These are phyloP conservation scores for Auricularia sp. DNA, from an alignment of 768 basidiomycete species.

Conservation along the genomic window DNA sequence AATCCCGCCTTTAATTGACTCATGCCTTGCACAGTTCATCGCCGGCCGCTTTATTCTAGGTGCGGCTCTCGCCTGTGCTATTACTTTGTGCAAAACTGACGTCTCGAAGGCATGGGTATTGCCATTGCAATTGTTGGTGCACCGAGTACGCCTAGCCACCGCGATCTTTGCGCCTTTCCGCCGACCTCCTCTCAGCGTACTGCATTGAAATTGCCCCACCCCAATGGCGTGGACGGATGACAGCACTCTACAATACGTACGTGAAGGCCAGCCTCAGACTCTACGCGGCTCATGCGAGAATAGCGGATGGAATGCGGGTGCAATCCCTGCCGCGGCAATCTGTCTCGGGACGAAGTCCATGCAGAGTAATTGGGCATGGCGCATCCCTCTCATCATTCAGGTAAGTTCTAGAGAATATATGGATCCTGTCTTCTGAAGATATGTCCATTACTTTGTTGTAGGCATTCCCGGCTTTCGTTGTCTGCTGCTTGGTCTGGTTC, in stretches of 20 bases:
- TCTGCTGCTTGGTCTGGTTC: conserved; percentile 15
- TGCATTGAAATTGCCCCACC: conserved; percentile 25
- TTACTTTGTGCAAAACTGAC: conserved; percentile 12
- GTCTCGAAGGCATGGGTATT: conserved; percentile 3
- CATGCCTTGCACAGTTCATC: conserved; percentile 16
- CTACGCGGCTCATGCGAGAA: background rate
- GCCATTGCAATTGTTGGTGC: conserved; percentile 11
- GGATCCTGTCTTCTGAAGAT: background rate
- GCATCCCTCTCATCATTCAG: conserved; percentile 19
- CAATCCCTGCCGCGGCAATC: conserved; percentile 16
- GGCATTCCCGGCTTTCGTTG: conserved; percentile 12
- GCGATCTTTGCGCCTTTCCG: background rate
- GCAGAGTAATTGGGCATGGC: conserved; percentile 14
- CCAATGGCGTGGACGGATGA: conserved; percentile 12
- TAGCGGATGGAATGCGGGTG: conserved; percentile 10
- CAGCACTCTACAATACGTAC: conserved; percentile 7
- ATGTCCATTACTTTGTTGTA: background rate
- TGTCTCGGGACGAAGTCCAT: conserved; percentile 10
- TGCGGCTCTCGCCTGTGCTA: conserved; percentile 16
- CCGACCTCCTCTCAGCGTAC: conserved; percentile 9
- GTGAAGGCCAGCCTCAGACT: background rate
- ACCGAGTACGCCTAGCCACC: conserved; percentile 3
- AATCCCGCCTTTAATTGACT: background rate
- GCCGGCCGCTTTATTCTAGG: conserved; percentile 26
- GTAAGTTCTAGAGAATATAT: background rate